phyloP scores from a whole-genome alignment of 257 asterid genomes.

The Linaria vulgaris region DNA sequence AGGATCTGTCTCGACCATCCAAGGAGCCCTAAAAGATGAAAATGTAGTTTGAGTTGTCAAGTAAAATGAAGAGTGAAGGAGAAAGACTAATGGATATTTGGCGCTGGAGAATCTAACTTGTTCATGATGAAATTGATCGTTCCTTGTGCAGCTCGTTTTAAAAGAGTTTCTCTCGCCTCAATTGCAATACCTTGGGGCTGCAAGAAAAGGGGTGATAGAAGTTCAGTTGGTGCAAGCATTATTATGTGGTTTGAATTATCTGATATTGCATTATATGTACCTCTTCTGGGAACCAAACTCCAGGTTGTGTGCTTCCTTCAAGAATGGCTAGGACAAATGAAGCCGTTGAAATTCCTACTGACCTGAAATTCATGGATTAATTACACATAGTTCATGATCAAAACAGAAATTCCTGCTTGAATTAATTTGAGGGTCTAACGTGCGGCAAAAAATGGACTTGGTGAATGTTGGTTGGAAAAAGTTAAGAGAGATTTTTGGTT shows the following conservation, averaged over 20 bases:
- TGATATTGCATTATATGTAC: constrained; percentile 30
- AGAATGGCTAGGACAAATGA: constrained; percentile 83
- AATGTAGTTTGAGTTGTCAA: neutral
- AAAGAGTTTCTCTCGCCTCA: constrained; percentile 83
- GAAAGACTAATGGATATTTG: constrained; percentile 4
- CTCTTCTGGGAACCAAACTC: constrained; percentile 99
- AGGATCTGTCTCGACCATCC: constrained; percentile 95
- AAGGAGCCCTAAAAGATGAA: constrained; percentile 66
- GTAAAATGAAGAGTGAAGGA: neutral
- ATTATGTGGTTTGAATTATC: neutral
- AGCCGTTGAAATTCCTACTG: constrained; percentile 82
- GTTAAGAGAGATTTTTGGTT: too few relatives aligned
- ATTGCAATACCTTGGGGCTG: constrained; percentile 82
- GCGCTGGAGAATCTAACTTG: constrained; percentile 30
- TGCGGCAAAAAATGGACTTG: too few relatives aligned
- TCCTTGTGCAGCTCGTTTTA: constrained; percentile 74
- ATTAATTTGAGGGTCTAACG: too few relatives aligned
- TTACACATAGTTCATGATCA: neutral
- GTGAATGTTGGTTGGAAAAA: too few relatives aligned
- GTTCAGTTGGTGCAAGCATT: neutral
- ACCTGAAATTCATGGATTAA: constrained; percentile 42
- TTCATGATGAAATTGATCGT: constrained; percentile 70
- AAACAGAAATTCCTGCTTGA: neutral
- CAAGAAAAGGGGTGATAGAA: constrained; percentile 19
- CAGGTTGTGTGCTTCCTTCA: constrained; percentile 90